These are phyloP conservation scores for Passiflora organensis DNA, from an alignment of 345 rosid genomes.

Conservation along the genomic window DNA sequence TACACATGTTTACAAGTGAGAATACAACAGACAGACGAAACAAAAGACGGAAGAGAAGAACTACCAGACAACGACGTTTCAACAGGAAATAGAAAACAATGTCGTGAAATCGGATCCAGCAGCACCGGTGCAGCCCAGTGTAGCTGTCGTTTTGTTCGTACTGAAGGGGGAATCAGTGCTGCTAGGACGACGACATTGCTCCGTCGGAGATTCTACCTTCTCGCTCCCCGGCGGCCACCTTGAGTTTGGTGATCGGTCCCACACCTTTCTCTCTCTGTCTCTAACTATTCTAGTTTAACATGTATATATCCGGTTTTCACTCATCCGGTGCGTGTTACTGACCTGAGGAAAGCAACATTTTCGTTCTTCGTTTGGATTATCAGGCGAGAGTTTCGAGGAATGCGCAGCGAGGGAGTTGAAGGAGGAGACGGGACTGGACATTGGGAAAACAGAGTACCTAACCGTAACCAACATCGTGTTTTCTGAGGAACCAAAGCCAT, in stretches of 20 bases:
- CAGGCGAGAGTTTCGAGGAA: slow-evolving; percentile 87
- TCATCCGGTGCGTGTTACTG: too few species aligned
- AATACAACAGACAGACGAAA: too few species aligned
- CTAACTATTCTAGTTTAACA: neutral
- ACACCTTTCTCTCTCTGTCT: neutral
- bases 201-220: slow-evolving; percentile 64
- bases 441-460: slow-evolving; percentile 37
- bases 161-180: slow-evolving; percentile 58
- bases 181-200: slow-evolving; percentile 63
- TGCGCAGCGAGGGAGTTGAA: slow-evolving; percentile 68
- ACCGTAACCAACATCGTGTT: slow-evolving; percentile 66
- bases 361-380: neutral
- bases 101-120: neutral
- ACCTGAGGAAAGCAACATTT: neutral
- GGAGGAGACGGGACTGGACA: slow-evolving; percentile 75
- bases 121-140: slow-evolving; percentile 47
- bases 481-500: slow-evolving; percentile 47
- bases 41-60: too few species aligned
- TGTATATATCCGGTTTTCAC: too few species aligned
- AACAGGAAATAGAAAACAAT: neutral
- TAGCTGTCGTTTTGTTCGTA: slow-evolving; percentile 65
- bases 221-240: slow-evolving; percentile 97
- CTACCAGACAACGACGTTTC: too few species aligned
- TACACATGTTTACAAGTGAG: too few species aligned
- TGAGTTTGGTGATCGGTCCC: slow-evolving; percentile 69